phyloP scores from a whole-genome alignment of 305 asterid genomes.

The Striga hermonthica region DNA sequence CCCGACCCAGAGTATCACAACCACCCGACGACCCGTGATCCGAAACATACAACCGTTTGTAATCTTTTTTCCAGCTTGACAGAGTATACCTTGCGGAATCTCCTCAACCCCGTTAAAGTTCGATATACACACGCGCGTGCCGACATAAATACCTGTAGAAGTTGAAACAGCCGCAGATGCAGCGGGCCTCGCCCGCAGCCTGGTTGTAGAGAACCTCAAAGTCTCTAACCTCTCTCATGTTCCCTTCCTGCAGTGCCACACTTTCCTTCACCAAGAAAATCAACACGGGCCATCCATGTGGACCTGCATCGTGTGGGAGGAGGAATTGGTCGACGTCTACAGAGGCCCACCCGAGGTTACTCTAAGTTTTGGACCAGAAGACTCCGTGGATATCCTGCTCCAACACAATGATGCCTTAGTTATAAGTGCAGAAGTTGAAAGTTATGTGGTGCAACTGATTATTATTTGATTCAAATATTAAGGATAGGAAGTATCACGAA shows the following conservation, averaged over 20 bases:
- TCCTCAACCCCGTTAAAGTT: slow-evolving; percentile 77
- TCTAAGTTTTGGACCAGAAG: too few relatives aligned
- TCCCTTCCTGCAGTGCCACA: slow-evolving; percentile 54
- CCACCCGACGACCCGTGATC: slow-evolving; percentile 32
- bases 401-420: too few relatives aligned
- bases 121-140: slow-evolving; percentile 65
- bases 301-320: slow-evolving; percentile 64
- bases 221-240: slow-evolving; percentile 61
- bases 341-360: too few relatives aligned
- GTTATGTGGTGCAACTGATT: too few relatives aligned
- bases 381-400: too few relatives aligned
- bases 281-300: slow-evolving; percentile 54
- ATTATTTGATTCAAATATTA: too few relatives aligned
- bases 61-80: slow-evolving; percentile 71
- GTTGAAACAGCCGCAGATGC: slow-evolving; percentile 80
- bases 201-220: slow-evolving; percentile 66
- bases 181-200: slow-evolving; percentile 58
- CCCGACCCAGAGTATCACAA: slow-evolving; percentile 37
- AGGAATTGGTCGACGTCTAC: too few relatives aligned
- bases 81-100: slow-evolving; percentile 67
- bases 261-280: slow-evolving; percentile 72
- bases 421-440: too few relatives aligned
- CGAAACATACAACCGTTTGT: slow-evolving; percentile 44
- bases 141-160: slow-evolving; percentile 76
- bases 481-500: too few relatives aligned